phyloP scores from a whole-genome alignment of 345 rosid genomes.

The Mallotus nudiflorus region DNA sequence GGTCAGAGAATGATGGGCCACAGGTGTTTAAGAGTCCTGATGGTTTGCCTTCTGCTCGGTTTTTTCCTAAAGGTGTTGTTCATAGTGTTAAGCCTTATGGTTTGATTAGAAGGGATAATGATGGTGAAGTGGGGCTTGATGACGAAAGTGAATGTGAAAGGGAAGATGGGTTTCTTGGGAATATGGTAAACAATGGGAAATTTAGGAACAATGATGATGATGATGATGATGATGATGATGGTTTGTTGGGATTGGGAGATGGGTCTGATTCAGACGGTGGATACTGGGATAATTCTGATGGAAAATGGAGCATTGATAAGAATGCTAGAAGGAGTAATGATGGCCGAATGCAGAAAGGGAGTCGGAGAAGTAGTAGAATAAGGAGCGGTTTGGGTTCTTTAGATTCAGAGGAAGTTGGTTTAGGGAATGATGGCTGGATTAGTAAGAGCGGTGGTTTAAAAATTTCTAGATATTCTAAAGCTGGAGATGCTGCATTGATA shows the following conservation, averaged over 20 bases:
- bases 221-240: neutral
- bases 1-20: conserved; percentile 75
- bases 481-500: neutral
- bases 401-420: conserved; percentile 20
- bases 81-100: conserved; percentile 70
- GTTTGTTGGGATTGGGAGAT: conserved; percentile 1
- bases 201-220: neutral
- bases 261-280: conserved; percentile 4
- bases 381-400: neutral
- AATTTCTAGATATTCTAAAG: too few species aligned
- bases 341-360: conserved; percentile 10
- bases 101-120: conserved; percentile 21
- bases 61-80: conserved; percentile 85
- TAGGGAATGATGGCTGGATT: neutral
- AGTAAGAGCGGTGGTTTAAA: too few species aligned
- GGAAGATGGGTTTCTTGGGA: neutral
- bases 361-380: conserved; percentile 4
- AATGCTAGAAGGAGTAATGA: neutral
- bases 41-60: conserved; percentile 77
- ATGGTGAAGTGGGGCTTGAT: neutral
- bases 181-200: too few species aligned
- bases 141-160: conserved; percentile 5
- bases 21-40: conserved; percentile 55
- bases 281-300: neutral
- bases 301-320: conserved; percentile 4